Conservation (phyloP, 2,329 filamentous ascomycete genomes). For the Talaromyces sp. region DNA sequence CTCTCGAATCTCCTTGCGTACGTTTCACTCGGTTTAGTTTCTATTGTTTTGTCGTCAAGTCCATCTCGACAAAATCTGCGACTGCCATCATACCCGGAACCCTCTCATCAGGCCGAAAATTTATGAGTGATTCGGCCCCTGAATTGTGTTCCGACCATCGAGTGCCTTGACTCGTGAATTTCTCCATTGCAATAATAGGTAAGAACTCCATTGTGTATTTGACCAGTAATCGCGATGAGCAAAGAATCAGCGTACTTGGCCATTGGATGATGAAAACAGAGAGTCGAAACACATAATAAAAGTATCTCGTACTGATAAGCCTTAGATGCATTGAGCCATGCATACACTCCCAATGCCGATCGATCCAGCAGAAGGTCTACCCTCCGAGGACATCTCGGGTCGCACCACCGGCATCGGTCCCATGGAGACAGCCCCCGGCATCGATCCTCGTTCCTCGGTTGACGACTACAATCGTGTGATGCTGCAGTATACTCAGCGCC, state of each 20-base stretch:
- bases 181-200: background rate
- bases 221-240: background rate
- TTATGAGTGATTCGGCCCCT: background rate
- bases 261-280: background rate
- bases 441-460: conserved; percentile 26
- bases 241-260: background rate
- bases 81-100: background rate
- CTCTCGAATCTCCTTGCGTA: background rate
- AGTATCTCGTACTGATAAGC: conserved; percentile 7
- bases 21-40: background rate
- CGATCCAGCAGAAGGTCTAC: conserved; percentile 11
- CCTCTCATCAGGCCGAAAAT: background rate
- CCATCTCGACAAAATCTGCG: background rate
- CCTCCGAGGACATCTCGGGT: conserved; percentile 9
- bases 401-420: background rate
- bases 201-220: background rate
- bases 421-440: background rate
- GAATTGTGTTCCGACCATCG: background rate
- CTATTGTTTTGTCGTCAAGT: background rate
- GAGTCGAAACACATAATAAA: background rate
- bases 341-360: conserved; percentile 12
- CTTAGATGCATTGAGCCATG: conserved; percentile 10
- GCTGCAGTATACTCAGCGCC: conserved; percentile 40
- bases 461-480: conserved; percentile 42
- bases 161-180: background rate